These are phyloP conservation scores for Hypericum androsaemum DNA, from an alignment of 345 rosid genomes.

Conservation along the genomic window DNA sequence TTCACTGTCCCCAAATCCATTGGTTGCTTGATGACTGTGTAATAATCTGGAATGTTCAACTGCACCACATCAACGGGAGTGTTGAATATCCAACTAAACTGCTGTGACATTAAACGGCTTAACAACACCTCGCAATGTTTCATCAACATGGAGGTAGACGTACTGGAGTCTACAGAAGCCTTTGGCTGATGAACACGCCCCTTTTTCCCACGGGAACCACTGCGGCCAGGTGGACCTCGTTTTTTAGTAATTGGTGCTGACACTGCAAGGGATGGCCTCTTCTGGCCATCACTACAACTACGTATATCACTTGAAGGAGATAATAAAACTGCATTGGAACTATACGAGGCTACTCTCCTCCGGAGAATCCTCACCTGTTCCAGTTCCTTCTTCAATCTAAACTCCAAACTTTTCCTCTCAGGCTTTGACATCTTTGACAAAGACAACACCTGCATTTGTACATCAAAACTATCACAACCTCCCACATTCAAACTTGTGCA, in stretches of 20 bases:
- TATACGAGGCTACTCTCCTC: constrained; percentile 37
- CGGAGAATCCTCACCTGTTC: constrained; percentile 55
- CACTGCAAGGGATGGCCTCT: constrained; percentile 32
- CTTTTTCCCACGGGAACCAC: constrained; percentile 38
- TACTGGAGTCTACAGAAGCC: constrained; percentile 19
- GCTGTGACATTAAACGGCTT: constrained; percentile 53
- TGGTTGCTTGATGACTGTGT: constrained; percentile 68
- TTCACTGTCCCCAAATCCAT: constrained; percentile 90
- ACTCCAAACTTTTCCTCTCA: constrained; percentile 49
- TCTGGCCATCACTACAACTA: constrained; percentile 63
- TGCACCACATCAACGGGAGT: constrained; percentile 63
- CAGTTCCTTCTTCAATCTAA: constrained; percentile 59
- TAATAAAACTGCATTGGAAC: constrained; percentile 27
- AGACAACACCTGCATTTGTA: constrained; percentile 44
- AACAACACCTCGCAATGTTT: constrained; percentile 62
- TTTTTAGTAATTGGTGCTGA: constrained; percentile 42
- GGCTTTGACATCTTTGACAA: constrained; percentile 49
- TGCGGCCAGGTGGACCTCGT: constrained; percentile 32
- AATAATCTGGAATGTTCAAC: constrained; percentile 85
- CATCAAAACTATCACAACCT: constrained; percentile 37
- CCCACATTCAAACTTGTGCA: constrained; percentile 42
- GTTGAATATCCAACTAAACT: constrained; percentile 54
- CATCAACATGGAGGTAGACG: constrained; percentile 33
- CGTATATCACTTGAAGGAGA: constrained; percentile 49
- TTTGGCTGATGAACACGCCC: constrained; percentile 23